phyloP scores from a whole-genome alignment of 495 filamentous ascomycete genomes.

The Wilcoxina mikolae region DNA sequence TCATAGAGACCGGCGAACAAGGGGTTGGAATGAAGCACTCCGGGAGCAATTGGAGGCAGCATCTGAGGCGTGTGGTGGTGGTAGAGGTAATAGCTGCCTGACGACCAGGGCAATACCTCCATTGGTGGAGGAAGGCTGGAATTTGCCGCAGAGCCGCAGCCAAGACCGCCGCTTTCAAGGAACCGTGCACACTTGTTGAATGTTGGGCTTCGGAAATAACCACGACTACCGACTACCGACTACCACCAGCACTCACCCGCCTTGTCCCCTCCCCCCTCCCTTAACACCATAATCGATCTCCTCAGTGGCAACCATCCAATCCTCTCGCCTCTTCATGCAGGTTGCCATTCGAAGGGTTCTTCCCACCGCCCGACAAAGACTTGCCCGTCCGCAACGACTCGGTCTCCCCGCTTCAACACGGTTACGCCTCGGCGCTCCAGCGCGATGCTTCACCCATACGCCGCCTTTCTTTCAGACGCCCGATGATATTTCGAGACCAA shows the following conservation, averaged over 20 bases:
- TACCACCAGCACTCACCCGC: too few species aligned
- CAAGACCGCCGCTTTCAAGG: too few species aligned
- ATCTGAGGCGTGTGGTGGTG: constrained; percentile 13
- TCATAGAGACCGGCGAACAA: constrained; percentile 20
- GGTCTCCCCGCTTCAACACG: constrained; percentile 7
- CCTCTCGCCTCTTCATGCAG: constrained; percentile 13
- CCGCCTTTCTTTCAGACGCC: constrained; percentile 7
- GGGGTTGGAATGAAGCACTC: constrained; percentile 18
- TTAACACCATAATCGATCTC: too few species aligned
- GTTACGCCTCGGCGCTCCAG: constrained; percentile 9
- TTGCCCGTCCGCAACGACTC: constrained; percentile 6
- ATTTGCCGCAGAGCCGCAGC: too few species aligned
- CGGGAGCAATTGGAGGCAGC: constrained; percentile 21
- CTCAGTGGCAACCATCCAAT: too few species aligned
- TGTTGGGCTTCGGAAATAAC: too few species aligned
- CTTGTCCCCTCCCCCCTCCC: too few species aligned
- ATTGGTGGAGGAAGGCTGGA: too few species aligned
- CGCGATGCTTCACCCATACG: constrained; percentile 16
- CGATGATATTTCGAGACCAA: background rate
- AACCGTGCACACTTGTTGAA: too few species aligned
- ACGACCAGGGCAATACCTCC: too few species aligned
- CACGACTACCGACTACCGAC: too few species aligned
- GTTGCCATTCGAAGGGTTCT: constrained; percentile 25
- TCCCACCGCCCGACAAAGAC: constrained; percentile 21
- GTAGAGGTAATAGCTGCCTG: too few species aligned